Evolutionary conservation across 805 yeast species (phyloP), one percentile per base, ranked within the genome.

Genomic region (Suhomyces sp.): DNA sequence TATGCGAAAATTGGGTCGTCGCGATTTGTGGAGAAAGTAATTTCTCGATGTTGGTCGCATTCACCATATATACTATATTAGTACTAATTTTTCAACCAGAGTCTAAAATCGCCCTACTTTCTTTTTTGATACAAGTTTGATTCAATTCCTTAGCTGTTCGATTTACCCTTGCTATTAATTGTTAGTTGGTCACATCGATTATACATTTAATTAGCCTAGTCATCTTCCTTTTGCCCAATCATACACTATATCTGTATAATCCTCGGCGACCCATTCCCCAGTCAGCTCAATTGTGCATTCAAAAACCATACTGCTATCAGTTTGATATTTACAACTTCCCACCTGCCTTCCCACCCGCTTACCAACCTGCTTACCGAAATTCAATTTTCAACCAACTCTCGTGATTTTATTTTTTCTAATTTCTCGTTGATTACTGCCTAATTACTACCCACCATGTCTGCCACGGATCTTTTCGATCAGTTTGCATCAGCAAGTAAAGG

Each of bases 381-480:
- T 12, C 25, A 24, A 24, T n/a, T n/a, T n/a, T n/a, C n/a, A n/a
- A n/a, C n/a, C n/a, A n/a, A 10, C 12, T 27, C 4, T 27, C 31
- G 31, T 27, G 31, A 27, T 27, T 27, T 27, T n/a, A n/a, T 27
- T 27, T 9, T 25, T 12, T 27, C 15, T n/a, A 13, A 6, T 13
- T n/a, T n/a, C 4, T n/a, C 35, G 35, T n/a, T 31, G 35, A 31
- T 31, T 31, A n/a, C 35, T 27, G 31, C 31, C 12, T 27, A 27
- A 31, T 31, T 31, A 31, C 35, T n/a, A n/a, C 17, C 35, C 35
- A 19, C 25, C 29, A 41, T 41, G 44, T 41, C 44, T 41, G 25
- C 21, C 12, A 29, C 47, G 15, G 76, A 72, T 52, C 61, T 74
- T 51, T 75, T 75, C 53, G 58, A 66, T 51, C 76, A 74, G 58